Conservation (phyloP, 805 yeast genomes). For the Myxozyma neglecta region DNA sequence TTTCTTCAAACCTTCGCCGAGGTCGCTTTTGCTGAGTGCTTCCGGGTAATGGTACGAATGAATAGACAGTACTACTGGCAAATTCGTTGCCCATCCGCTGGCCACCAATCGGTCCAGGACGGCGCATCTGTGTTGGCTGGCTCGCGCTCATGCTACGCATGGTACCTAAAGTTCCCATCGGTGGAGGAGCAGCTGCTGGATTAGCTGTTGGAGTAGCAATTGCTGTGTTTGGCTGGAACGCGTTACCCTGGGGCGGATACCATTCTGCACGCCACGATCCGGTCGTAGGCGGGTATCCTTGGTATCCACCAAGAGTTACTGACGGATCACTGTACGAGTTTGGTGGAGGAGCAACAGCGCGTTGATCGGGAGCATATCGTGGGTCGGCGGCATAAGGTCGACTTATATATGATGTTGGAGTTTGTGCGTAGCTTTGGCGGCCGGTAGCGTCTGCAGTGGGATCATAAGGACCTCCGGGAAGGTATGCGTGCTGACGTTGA, state of each 20-base stretch:
- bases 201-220: not conserved
- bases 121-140: not conserved
- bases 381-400: conserved; percentile 12
- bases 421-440: conserved; percentile 14
- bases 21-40: conserved; percentile 46
- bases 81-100: conserved; percentile 1
- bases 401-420: conserved; percentile 6
- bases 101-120: conserved; percentile 1
- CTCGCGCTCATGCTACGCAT: not conserved
- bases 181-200: not conserved
- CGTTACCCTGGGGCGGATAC: conserved; percentile 24
- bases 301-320: conserved; percentile 1
- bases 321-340: conserved; percentile 8
- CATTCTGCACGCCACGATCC: conserved; percentile 29
- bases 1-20: conserved; percentile 55
- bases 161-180: conserved; percentile 7
- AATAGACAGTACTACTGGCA: conserved; percentile 20
- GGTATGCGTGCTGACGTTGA: conserved; percentile 16
- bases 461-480: conserved; percentile 10
- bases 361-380: conserved; percentile 21
- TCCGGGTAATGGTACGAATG: conserved; percentile 38
- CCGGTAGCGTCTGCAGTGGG: conserved; percentile 5
- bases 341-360: conserved; percentile 12
- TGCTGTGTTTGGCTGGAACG: conserved; percentile 9
- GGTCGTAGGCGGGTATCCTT: conserved; percentile 15